phyloP scores from a whole-genome alignment of 2,329 filamentous ascomycete species.

The Beauveria medogensis region DNA sequence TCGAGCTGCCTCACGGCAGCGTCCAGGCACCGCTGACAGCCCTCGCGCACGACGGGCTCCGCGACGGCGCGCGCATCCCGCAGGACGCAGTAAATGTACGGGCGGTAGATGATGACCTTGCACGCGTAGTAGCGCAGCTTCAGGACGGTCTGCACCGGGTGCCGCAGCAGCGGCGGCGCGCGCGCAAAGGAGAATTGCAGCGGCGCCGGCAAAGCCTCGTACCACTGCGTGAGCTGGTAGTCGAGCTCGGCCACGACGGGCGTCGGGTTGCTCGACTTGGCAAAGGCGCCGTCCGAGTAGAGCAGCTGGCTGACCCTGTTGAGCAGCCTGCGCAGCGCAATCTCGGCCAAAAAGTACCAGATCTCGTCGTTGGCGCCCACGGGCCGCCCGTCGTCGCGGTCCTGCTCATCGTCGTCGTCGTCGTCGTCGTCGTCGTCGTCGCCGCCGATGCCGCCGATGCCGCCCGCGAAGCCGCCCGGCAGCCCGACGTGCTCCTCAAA shows the following conservation, averaged over 20 bases:
- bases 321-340: conserved; percentile 66
- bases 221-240: conserved; percentile 78
- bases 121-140: conserved; percentile 77
- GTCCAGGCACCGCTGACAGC: conserved; percentile 74
- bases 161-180: conserved; percentile 50
- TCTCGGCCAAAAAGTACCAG: conserved; percentile 82
- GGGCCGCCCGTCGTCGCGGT: conserved; percentile 45
- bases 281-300: conserved; percentile 65
- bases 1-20: conserved; percentile 73
- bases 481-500: conserved; percentile 75
- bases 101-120: conserved; percentile 77
- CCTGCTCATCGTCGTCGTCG: conserved; percentile 21
- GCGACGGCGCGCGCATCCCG: conserved; percentile 67
- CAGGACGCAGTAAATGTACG: conserved; percentile 72
- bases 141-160: conserved; percentile 72
- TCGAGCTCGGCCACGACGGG: conserved; percentile 74
- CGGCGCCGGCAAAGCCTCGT: conserved; percentile 65
- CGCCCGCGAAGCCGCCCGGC: conserved; percentile 70
- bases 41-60: conserved; percentile 66
- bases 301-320: conserved; percentile 74
- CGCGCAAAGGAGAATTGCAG: conserved; percentile 71
- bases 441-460: conserved; percentile 25
- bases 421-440: conserved; percentile 28
- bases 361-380: conserved; percentile 63
- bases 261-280: conserved; percentile 64